Evolutionary conservation across 805 yeast species (phyloP), one percentile per base, ranked within the genome.

Genomic region (Candida fluviatilis): DNA sequence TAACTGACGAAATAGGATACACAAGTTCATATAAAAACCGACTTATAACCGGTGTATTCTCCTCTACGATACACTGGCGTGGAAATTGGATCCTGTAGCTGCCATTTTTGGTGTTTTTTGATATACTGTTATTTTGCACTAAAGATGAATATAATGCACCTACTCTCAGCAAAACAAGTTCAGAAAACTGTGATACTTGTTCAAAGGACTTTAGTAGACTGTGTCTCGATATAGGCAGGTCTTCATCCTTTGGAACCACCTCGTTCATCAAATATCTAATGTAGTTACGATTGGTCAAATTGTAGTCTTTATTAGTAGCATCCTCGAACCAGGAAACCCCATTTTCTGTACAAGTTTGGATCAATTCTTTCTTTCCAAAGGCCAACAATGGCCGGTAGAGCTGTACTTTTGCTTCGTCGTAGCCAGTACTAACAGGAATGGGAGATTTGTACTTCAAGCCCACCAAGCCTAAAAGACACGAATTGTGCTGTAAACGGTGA

Each of bases 321-420:
- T 86, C 95, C 49, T 84, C 90, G 51, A 80, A 78, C 91, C 93
- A 85, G 0, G 42, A 35, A 0, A 84, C 45, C 1, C 47, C 38
- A 15, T 66, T 52, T 0, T 37, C 34, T 7, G 37, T 29, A 38
- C 89, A 82, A 10, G 75, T 73, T 0, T 64, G 51, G 4, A 66
- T 57, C 2, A 83, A 61, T 1, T 68, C 64, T 0, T 41, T 10
- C 49, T 86, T 85, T 0, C 50, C 35, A 14, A 66, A 50, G 0
- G 46, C 54, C 18, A 84, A 57, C 35, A 84, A 52, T 1, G 95
- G 95, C 14, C 90, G 53, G 7, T 27, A 64, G 18, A 35, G 72
- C 23, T 18, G 47, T 31, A 43, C 68, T 35, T 37, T 31, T 16
- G 36, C 40, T 11, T 36, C 27, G 5, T 41, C 36, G 2, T 59